phyloP scores from a whole-genome alignment of 495 filamentous ascomycete species.

The Staphylotrichum longicolle region DNA sequence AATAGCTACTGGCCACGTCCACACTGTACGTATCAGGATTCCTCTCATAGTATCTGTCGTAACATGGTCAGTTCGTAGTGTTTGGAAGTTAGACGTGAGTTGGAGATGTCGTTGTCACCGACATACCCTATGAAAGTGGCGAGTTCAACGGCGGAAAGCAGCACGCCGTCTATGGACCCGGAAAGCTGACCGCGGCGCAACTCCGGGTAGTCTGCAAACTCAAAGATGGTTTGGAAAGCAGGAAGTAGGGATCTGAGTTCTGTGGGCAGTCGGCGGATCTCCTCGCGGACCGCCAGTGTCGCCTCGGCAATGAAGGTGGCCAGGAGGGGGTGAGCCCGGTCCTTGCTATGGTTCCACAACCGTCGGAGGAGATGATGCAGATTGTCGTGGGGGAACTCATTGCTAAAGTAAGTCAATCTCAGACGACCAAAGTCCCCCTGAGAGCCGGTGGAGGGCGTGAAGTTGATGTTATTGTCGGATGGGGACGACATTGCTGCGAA shows the following conservation, averaged over 20 bases:
- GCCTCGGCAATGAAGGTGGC: not conserved
- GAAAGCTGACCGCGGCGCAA: not conserved
- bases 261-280: not conserved
- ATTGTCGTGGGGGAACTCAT: not conserved
- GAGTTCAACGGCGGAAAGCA: not conserved
- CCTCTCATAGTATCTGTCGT: not conserved
- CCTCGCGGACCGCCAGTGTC: conserved; percentile 1
- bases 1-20: not conserved
- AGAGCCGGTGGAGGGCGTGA: not conserved
- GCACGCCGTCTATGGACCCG: not conserved
- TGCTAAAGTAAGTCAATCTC: not conserved
- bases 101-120: not conserved
- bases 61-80: not conserved
- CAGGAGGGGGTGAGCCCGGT: not conserved
- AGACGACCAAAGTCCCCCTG: not conserved
- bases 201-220: not conserved
- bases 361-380: not conserved
- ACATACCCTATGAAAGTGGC: conserved; percentile 3
- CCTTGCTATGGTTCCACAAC: not conserved
- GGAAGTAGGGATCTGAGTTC: not conserved
- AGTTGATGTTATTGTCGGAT: not conserved
- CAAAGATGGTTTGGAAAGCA: not conserved
- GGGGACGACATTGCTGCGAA: too few relatives aligned
- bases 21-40: not conserved
- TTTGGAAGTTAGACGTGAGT: too few relatives aligned